phyloP scores from a whole-genome alignment of 371 early-diverging fungal genomes.

The Syncephalis fuscata region DNA sequence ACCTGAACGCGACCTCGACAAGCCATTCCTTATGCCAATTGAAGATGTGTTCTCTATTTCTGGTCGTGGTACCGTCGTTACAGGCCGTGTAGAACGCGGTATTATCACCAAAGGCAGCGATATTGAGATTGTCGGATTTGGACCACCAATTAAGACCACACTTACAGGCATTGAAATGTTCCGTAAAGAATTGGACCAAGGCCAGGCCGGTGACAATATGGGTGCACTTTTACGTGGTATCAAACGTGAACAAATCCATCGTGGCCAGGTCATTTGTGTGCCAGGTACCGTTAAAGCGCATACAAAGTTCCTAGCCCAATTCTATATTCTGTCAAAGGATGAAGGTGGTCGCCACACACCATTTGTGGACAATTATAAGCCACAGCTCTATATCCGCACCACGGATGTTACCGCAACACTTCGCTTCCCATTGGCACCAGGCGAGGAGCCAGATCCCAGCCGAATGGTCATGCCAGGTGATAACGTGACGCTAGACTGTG shows the following conservation, averaged over 20 bases:
- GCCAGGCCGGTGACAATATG: slow-evolving; percentile 97
- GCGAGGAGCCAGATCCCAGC: slow-evolving; percentile 66
- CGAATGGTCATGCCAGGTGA: slow-evolving; percentile 98
- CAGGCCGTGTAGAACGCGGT: slow-evolving; percentile 97
- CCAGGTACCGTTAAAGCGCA: slow-evolving; percentile 86
- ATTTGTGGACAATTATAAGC: slow-evolving; percentile 92
- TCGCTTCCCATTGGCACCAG: slow-evolving; percentile 46
- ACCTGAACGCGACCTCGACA: slow-evolving; percentile 87
- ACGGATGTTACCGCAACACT: slow-evolving; percentile 85
- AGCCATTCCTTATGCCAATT: slow-evolving; percentile 98
- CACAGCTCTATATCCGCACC: slow-evolving; percentile 90
- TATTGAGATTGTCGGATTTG: slow-evolving; percentile 94
- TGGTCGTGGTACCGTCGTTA: slow-evolving; percentile 97
- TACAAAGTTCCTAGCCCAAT: slow-evolving; percentile 80
- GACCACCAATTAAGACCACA: slow-evolving; percentile 71
- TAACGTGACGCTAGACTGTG: slow-evolving; percentile 71
- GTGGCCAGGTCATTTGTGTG: slow-evolving; percentile 85
- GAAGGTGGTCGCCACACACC: slow-evolving; percentile 98
- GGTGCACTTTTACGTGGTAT: slow-evolving; percentile 92
- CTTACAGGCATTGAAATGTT: slow-evolving; percentile 97
- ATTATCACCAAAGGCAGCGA: slow-evolving; percentile 82
- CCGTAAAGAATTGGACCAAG: slow-evolving; percentile 95
- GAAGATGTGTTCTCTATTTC: slow-evolving; percentile 96
- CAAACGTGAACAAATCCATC: slow-evolving; percentile 90
- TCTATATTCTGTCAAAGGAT: slow-evolving; percentile 92